Percentiles rank a stretch among this genome's conserved stretches.
phyloP scores from a whole-genome alignment of 169 alveolate genomes.

The Eimeria sp. region DNA sequence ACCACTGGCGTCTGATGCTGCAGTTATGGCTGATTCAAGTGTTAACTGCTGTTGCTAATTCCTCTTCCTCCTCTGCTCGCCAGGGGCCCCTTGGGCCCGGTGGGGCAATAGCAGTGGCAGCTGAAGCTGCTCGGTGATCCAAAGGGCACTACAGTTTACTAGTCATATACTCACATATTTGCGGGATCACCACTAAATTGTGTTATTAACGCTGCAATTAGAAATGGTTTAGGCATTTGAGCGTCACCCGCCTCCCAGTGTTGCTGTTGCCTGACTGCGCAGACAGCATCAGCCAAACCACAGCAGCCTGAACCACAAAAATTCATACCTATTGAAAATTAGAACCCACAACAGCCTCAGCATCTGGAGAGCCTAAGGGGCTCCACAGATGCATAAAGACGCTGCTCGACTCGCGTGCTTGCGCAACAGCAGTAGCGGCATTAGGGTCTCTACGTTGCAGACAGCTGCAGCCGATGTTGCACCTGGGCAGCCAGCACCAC shows the following conservation, averaged over 20 bases:
- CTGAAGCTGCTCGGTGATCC: not conserved
- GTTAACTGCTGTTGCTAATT: not conserved
- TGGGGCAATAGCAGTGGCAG: slow-evolving; percentile 2
- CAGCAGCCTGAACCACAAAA: not conserved
- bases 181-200: not conserved
- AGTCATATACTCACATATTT: not conserved
- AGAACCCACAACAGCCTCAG: not conserved
- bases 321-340: not conserved
- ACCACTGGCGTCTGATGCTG: not conserved
- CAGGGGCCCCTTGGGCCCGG: not conserved
- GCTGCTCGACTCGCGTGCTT: not conserved
- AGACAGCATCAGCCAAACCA: not conserved
- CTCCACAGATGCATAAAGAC: slow-evolving; percentile 13
- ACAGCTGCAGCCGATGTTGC: slow-evolving; percentile 31
- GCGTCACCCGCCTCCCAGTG: not conserved
- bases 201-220: not conserved
- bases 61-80: not conserved
- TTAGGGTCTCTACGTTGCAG: not conserved
- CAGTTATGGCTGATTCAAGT: not conserved
- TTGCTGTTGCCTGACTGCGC: slow-evolving; percentile 4
- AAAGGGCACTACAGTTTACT: not conserved
- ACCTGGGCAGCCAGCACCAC: not conserved
- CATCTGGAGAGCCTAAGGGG: slow-evolving; percentile 21
- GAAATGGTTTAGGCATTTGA: not conserved
- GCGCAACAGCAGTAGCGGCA: slow-evolving; percentile 45